Conservation (phyloP, 2,329 filamentous ascomycete species). For the Paraconiothyrium brasiliense region DNA sequence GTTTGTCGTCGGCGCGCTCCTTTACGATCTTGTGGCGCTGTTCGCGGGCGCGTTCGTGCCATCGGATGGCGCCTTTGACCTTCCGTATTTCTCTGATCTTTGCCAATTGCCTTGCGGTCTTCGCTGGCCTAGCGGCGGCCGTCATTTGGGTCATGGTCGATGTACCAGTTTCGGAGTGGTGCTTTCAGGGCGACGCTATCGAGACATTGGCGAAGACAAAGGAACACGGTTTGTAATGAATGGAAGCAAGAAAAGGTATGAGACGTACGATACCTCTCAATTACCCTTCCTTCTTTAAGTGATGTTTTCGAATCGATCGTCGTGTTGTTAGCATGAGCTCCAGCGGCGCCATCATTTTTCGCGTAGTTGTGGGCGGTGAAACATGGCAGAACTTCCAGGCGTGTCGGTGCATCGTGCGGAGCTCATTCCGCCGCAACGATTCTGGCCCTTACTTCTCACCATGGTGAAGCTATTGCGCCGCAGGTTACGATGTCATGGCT, state of each 20-base stretch:
- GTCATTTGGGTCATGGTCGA: slow-evolving; percentile 48
- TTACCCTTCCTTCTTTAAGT: neutral
- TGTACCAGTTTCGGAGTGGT: slow-evolving; percentile 61
- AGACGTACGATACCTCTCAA: neutral
- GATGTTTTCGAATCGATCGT: slow-evolving; percentile 1
- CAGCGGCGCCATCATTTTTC: slow-evolving; percentile 14
- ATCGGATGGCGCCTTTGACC: slow-evolving; percentile 50
- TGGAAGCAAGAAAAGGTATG: neutral
- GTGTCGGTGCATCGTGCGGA: neutral
- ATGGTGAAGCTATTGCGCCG: slow-evolving; percentile 47
- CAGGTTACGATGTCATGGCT: slow-evolving; percentile 48
- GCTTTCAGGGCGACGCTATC: slow-evolving; percentile 33
- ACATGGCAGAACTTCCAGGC: slow-evolving; percentile 11
- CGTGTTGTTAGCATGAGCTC: slow-evolving; percentile 1
- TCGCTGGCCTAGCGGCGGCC: slow-evolving; percentile 29
- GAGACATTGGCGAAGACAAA: slow-evolving; percentile 31
- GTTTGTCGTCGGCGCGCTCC: slow-evolving; percentile 42
- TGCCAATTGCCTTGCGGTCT: slow-evolving; percentile 40
- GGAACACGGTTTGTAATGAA: neutral
- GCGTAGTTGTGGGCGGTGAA: slow-evolving; percentile 13
- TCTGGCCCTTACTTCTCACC: slow-evolving; percentile 12
- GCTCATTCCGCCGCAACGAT: neutral
- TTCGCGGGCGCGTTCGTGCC: slow-evolving; percentile 39
- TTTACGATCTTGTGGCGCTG: slow-evolving; percentile 33
- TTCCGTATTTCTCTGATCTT: slow-evolving; percentile 52